A percentile compares a stretch with the other conserved stretches of the same genome.
These are phyloP conservation scores for Xylaria sp. DNA, from an alignment of 2,329 filamentous ascomycete genomes.

Conservation along the genomic window DNA sequence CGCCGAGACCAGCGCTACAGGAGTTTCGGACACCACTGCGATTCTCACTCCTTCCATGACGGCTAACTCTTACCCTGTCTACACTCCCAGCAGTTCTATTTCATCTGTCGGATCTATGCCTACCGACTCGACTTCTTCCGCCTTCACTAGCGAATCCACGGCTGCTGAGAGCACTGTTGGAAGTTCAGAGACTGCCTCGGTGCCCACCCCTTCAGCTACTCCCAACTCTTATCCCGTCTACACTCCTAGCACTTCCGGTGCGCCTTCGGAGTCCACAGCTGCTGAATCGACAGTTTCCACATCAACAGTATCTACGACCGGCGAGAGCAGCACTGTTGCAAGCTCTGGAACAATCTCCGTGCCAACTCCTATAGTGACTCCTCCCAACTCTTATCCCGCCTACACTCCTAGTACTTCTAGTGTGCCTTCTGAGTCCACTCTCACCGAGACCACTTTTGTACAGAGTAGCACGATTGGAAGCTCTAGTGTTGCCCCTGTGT, in stretches of 20 bases:
- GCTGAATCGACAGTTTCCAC: neutral
- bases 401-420: slow-evolving; percentile 16
- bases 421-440: slow-evolving; percentile 14
- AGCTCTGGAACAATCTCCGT: neutral
- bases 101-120: too few relatives aligned
- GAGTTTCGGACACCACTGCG: too few relatives aligned
- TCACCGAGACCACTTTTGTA: slow-evolving; percentile 8
- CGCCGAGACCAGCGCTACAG: neutral
- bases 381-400: slow-evolving; percentile 12
- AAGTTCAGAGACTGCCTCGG: neutral
- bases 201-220: neutral
- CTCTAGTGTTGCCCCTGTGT: slow-evolving; percentile 10
- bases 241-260: neutral
- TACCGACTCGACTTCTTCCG: neutral
- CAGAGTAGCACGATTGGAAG: slow-evolving; percentile 9
- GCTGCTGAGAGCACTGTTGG: neutral
- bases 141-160: neutral
- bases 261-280: slow-evolving; percentile 1
- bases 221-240: neutral
- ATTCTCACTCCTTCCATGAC: neutral
- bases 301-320: slow-evolving; percentile 2
- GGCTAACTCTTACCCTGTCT: neutral
- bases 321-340: slow-evolving; percentile 11
- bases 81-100: neutral
- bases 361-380: neutral